A percentile compares a stretch with the other conserved stretches of the same genome.
Evolutionary conservation across 768 basidiomycete genomes (phyloP).

Genomic region (Suillus brevipes): DNA sequence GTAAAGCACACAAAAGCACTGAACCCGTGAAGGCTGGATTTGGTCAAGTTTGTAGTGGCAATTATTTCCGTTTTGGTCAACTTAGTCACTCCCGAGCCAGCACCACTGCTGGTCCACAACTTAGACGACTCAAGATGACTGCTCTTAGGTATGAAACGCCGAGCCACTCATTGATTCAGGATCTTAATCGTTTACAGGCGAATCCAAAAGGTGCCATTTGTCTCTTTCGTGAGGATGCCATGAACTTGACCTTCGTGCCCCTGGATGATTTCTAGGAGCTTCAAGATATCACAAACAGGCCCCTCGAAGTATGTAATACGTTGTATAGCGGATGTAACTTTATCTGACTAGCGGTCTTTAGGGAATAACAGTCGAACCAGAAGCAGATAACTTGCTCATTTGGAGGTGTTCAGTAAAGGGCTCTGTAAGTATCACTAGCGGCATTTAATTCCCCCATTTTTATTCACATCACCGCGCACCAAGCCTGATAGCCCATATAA

Average conservation of each 20-base stretch:
- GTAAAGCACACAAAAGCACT: not conserved
- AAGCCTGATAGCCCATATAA: constrained; percentile 83
- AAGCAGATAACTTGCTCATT: constrained; percentile 71
- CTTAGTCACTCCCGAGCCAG: not conserved
- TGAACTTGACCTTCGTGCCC: constrained; percentile 13
- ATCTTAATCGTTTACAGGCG: constrained; percentile 46
- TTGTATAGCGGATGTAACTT: constrained; percentile 9
- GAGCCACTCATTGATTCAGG: constrained; percentile 2
- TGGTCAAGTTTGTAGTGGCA: not conserved
- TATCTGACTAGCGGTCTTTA: constrained; percentile 29
- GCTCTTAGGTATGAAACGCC: constrained; percentile 35
- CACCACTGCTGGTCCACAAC: not conserved
- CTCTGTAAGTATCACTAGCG: constrained; percentile 46
- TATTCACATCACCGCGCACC: constrained; percentile 8
- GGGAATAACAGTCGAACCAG: constrained; percentile 62
- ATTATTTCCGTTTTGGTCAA: not conserved
- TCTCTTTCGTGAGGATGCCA: constrained; percentile 1
- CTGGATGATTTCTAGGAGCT: constrained; percentile 55
- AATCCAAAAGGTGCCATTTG: constrained; percentile 63
- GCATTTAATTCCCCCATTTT: not conserved
- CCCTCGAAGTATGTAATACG: constrained; percentile 55
- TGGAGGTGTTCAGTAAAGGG: constrained; percentile 82
- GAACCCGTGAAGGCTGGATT: too few relatives aligned
- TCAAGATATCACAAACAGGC: constrained; percentile 56
- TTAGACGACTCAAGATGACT: constrained; percentile 31